Percentiles rank a stretch among this genome's conserved stretches.
Conservation (phyloP, 805 yeast species). For the Yarrowia sp. region DNA sequence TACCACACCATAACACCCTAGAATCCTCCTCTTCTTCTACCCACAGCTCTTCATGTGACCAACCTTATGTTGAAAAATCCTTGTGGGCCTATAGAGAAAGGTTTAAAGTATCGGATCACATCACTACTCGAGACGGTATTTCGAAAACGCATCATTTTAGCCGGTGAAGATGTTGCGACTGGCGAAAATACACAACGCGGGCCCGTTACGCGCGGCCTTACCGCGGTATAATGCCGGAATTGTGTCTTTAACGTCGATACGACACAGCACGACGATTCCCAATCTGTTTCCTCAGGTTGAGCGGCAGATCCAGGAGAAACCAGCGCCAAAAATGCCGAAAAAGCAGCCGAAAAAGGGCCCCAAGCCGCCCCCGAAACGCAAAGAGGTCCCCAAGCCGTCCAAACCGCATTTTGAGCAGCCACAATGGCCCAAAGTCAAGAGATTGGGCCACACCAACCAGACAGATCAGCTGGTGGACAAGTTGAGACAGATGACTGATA, state of each 20-base stretch:
- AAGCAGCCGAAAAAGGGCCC: neutral
- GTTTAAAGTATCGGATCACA: slow-evolving; percentile 18
- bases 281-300: slow-evolving; percentile 1
- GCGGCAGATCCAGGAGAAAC: too few species aligned
- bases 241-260: neutral
- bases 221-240: neutral
- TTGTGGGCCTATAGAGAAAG: slow-evolving; percentile 1
- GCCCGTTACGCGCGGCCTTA: neutral
- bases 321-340: too few species aligned
- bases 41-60: slow-evolving; percentile 5
- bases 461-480: slow-evolving; percentile 12
- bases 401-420: neutral
- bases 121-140: neutral
- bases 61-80: slow-evolving; percentile 31
- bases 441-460: neutral
- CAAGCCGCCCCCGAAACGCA: neutral
- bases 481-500: neutral
- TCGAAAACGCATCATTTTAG: too few species aligned
- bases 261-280: slow-evolving; percentile 9
- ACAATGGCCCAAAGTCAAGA: neutral
- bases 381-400: neutral
- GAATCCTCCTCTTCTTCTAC: too few species aligned
- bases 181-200: slow-evolving; percentile 7
- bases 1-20: too few species aligned
- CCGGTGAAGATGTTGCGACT: slow-evolving; percentile 6